A percentile compares a stretch with the other conserved stretches of the same genome.
Conservation (phyloP, 805 yeast species). For the Teunomyces pallodes region DNA sequence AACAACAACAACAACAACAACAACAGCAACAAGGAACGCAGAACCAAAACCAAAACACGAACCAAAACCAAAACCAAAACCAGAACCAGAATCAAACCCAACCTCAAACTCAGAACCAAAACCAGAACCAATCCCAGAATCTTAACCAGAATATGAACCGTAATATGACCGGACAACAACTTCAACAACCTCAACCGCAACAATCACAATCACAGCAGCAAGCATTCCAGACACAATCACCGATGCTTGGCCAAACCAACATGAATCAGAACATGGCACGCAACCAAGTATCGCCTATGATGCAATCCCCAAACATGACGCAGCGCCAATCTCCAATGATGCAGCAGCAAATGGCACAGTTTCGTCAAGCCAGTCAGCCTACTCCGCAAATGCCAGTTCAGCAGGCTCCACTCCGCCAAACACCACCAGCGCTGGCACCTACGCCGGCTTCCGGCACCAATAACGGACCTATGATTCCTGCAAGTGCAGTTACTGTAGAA, state of each 20-base stretch:
- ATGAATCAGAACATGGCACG: constrained; percentile 8
- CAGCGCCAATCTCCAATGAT: constrained; percentile 7
- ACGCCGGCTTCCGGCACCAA: constrained; percentile 1
- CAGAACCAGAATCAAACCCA: not conserved
- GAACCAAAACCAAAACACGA: constrained; percentile 1
- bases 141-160: no score
- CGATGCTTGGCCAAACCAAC: constrained; percentile 6
- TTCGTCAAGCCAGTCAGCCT: constrained; percentile 7
- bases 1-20: constrained; percentile 18
- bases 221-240: constrained; percentile 6
- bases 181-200: constrained; percentile 4
- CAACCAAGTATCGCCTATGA: constrained; percentile 10
- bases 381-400: constrained; percentile 1
- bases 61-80: not conserved
- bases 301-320: constrained; percentile 10
- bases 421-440: constrained; percentile 1
- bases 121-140: constrained; percentile 13
- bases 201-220: constrained; percentile 4
- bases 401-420: constrained; percentile 1
- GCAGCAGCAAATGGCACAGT: constrained; percentile 8
- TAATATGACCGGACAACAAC: constrained; percentile 13
- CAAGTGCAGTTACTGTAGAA: constrained; percentile 32
- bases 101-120: constrained; percentile 12
- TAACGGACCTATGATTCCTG: constrained; percentile 11
- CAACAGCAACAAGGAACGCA: constrained; percentile 17